phyloP scores from a whole-genome alignment of 306 rosid genomes.

The Dicorynia guianensis region DNA sequence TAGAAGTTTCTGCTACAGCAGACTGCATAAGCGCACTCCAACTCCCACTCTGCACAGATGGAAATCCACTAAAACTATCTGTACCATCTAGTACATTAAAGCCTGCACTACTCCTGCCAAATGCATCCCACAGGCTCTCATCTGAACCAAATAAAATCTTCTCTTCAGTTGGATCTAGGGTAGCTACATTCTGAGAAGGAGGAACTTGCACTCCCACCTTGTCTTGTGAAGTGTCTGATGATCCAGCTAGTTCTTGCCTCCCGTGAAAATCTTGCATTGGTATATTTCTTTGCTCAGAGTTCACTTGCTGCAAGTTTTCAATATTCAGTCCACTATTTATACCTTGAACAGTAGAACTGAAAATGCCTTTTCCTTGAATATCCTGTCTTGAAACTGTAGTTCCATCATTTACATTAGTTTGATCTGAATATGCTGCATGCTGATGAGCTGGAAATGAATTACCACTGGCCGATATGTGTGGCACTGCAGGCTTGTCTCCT shows the following conservation, averaged over 20 bases:
- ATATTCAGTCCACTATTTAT: conserved; percentile 59
- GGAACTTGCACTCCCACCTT: conserved; percentile 61
- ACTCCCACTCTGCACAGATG: conserved; percentile 86
- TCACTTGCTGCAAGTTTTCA: conserved; percentile 71
- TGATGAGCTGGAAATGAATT: conserved; percentile 65
- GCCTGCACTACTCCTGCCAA: conserved; percentile 65
- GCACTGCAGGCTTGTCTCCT: conserved; percentile 72
- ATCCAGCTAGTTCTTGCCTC: conserved; percentile 67
- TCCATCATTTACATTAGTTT: conserved; percentile 70
- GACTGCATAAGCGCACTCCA: conserved; percentile 99
- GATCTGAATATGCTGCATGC: conserved; percentile 65
- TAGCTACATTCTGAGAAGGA: conserved; percentile 67
- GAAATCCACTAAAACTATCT: conserved; percentile 61
- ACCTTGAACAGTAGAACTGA: conserved; percentile 61
- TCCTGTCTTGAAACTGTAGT: conserved; percentile 61
- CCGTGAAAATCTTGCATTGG: conserved; percentile 70
- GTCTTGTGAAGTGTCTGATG: conserved; percentile 66
- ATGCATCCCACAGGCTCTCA: conserved; percentile 89
- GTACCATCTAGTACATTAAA: conserved; percentile 63
- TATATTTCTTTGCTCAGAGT: conserved; percentile 66
- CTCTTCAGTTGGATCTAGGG: conserved; percentile 96
- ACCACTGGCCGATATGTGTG: conserved; percentile 55
- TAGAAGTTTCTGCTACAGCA: conserved; percentile 95
- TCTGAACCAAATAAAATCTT: conserved; percentile 96
- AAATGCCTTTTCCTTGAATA: conserved; percentile 63